A percentile compares a stretch with the other conserved stretches of the same genome.
Conservation (phyloP, 371 early-diverging fungal species). For the Haplosporangium sp. region DNA sequence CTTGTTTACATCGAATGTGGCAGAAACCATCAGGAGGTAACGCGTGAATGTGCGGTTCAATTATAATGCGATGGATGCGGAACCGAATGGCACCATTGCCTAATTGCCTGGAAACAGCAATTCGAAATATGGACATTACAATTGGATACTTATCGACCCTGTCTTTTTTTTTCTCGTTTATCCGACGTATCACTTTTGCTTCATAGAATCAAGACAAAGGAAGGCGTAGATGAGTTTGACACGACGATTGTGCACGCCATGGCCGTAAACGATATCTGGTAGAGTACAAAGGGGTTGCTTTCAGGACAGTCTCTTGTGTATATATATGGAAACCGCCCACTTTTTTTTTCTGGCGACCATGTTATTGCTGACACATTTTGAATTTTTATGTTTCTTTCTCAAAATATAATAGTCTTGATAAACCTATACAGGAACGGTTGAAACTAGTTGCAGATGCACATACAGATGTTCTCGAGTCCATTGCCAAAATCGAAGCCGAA, state of each 20-base stretch:
- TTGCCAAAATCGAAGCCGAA: slow-evolving; percentile 6
- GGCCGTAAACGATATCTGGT: slow-evolving; percentile 50
- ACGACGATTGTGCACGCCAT: slow-evolving; percentile 28
- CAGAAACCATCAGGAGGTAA: slow-evolving; percentile 38
- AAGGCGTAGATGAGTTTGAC: slow-evolving; percentile 40
- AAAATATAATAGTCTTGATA: background rate
- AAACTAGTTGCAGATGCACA: slow-evolving; percentile 19
- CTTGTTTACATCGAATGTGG: slow-evolving; percentile 21
- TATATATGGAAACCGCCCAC: too few relatives aligned
- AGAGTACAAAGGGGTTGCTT: background rate
- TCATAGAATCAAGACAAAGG: slow-evolving; percentile 33
- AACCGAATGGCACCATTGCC: too few relatives aligned
- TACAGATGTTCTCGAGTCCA: slow-evolving; percentile 30
- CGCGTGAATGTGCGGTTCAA: background rate
- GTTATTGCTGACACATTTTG: background rate
- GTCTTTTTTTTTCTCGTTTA: background rate
- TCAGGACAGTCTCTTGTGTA: too few relatives aligned
- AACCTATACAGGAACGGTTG: slow-evolving; percentile 11
- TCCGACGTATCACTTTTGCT: background rate
- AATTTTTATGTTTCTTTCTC: slow-evolving; percentile 11
- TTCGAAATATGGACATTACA: too few relatives aligned
- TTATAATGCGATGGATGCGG: too few relatives aligned
- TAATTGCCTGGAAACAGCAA: too few relatives aligned
- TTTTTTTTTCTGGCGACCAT: background rate
- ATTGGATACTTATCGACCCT: background rate